Conservation (phyloP, 2,329 filamentous ascomycete species). For the Trichoderma pleuroti region DNA sequence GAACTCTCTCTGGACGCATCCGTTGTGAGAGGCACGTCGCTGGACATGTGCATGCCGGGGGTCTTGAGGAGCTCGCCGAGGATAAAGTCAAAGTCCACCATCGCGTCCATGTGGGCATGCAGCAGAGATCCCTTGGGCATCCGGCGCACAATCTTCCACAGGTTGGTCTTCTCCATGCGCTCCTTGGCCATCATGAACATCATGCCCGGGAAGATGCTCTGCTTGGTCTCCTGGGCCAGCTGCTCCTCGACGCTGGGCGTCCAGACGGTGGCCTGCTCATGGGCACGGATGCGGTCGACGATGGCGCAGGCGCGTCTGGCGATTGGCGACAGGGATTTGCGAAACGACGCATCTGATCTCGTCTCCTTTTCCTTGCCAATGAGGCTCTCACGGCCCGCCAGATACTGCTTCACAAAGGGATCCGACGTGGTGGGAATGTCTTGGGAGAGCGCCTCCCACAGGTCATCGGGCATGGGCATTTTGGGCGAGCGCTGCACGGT, state of each 20-base stretch:
- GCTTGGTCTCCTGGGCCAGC: constrained; percentile 58
- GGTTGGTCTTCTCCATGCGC: constrained; percentile 77
- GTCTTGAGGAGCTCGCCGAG: constrained; percentile 67
- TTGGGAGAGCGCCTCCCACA: constrained; percentile 55
- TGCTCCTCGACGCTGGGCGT: constrained; percentile 68
- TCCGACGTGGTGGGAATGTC: constrained; percentile 60
- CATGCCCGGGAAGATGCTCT: constrained; percentile 79
- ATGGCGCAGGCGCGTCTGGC: constrained; percentile 75
- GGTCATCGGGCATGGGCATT: constrained; percentile 50
- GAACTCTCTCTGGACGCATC: constrained; percentile 51
- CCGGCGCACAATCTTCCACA: constrained; percentile 78
- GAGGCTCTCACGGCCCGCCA: constrained; percentile 70
- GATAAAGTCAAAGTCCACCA: constrained; percentile 82
- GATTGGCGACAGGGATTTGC: constrained; percentile 71
- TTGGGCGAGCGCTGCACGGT: background rate
- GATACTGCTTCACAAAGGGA: constrained; percentile 77
- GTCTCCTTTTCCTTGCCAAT: constrained; percentile 78
- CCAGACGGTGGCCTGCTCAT: constrained; percentile 76
- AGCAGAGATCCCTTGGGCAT: constrained; percentile 88
- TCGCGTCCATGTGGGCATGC: constrained; percentile 87
- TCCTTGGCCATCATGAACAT: constrained; percentile 86
- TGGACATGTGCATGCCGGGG: constrained; percentile 70
- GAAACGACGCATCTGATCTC: constrained; percentile 71
- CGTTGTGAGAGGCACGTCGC: constrained; percentile 54
- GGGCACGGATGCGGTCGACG: constrained; percentile 71